Conservation (phyloP, 2,329 filamentous ascomycete species). For the Huntiella decipiens region DNA sequence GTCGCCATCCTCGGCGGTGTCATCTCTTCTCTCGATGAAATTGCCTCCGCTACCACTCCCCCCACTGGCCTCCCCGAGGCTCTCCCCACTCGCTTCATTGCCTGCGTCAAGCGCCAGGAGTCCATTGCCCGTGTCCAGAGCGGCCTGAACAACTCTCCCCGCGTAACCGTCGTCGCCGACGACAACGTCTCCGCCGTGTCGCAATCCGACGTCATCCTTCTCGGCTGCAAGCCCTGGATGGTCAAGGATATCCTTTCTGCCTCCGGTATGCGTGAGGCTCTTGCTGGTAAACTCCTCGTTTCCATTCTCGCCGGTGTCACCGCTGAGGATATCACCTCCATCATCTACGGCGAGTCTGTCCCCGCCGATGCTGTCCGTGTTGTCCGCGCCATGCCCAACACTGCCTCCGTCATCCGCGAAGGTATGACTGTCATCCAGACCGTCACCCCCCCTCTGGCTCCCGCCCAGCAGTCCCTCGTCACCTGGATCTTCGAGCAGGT, state of each 20-base stretch:
- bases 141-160: slow-evolving; percentile 42
- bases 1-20: slow-evolving; percentile 70
- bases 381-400: slow-evolving; percentile 72
- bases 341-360: slow-evolving; percentile 36
- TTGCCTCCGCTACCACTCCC: slow-evolving; percentile 27
- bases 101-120: slow-evolving; percentile 54
- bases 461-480: slow-evolving; percentile 36
- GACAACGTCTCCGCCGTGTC: slow-evolving; percentile 50
- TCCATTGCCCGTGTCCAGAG: slow-evolving; percentile 49
- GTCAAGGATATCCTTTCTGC: slow-evolving; percentile 47
- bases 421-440: slow-evolving; percentile 66
- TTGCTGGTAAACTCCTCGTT: slow-evolving; percentile 64
- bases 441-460: slow-evolving; percentile 35
- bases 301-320: slow-evolving; percentile 65
- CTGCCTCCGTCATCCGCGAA: slow-evolving; percentile 57
- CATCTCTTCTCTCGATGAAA: slow-evolving; percentile 44
- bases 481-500: slow-evolving; percentile 63
- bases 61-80: slow-evolving; percentile 27
- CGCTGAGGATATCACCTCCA: slow-evolving; percentile 44
- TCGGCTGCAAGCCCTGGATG: slow-evolving; percentile 67
- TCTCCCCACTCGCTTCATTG: slow-evolving; percentile 59
- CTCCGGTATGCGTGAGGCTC: slow-evolving; percentile 49
- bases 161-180: slow-evolving; percentile 48
- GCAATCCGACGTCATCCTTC: slow-evolving; percentile 52
- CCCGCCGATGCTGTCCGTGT: slow-evolving; percentile 35